Conservation (phyloP, 352 stramenopile genomes). For the Phytophthora pinifolia region DNA sequence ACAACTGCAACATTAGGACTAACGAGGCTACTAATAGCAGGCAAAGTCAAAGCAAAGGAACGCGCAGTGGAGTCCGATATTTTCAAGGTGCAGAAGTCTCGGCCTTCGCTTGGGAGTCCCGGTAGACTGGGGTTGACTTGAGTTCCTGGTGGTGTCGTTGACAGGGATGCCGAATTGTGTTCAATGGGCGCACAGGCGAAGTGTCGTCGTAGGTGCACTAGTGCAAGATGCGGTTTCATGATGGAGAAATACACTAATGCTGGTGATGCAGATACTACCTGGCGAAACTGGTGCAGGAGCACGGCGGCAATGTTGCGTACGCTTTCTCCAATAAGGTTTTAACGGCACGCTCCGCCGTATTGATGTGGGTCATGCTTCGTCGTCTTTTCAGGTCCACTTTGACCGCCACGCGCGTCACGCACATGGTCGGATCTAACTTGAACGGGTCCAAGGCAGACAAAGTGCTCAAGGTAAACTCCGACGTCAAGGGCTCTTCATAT, state of each 20-base stretch:
- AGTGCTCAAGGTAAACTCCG: conserved; percentile 52
- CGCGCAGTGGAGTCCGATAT: conserved; percentile 29
- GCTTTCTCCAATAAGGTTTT: background rate
- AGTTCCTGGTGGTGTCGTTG: background rate
- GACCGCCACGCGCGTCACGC: conserved; percentile 58
- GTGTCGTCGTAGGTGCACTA: conserved; percentile 62
- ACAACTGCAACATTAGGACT: conserved; percentile 8
- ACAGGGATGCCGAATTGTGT: conserved; percentile 77
- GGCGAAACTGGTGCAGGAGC: conserved; percentile 75
- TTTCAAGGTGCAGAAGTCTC: conserved; percentile 44
- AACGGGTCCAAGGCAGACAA: conserved; percentile 76
- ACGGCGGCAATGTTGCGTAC: conserved; percentile 73
- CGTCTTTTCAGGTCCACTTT: conserved; percentile 33
- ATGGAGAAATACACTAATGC: background rate
- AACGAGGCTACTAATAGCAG: background rate
- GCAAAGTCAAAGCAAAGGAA: conserved; percentile 15
- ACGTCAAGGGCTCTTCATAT: background rate
- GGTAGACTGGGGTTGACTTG: background rate
- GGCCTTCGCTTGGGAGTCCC: background rate
- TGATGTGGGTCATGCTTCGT: conserved; percentile 1
- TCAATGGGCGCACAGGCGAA: conserved; percentile 82
- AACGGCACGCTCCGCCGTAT: background rate
- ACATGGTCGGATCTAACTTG: conserved; percentile 82
- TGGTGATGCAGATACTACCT: conserved; percentile 63
- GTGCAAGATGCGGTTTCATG: background rate